These are phyloP conservation scores for Blastobotrys niveus DNA, from an alignment of 1,139 yeast genomes.

Conservation along the genomic window DNA sequence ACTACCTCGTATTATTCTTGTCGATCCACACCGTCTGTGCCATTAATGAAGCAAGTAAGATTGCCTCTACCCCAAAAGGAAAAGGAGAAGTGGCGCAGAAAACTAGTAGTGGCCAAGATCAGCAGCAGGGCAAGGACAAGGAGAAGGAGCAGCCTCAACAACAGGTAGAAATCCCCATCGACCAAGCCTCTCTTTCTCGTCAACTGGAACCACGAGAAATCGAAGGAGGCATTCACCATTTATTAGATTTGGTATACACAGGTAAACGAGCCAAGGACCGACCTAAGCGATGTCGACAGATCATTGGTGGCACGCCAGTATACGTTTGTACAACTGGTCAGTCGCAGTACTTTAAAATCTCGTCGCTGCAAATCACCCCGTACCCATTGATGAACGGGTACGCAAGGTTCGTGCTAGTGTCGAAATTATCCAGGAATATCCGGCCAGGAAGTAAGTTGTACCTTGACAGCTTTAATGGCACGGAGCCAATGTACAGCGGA, in stretches of 20 bases:
- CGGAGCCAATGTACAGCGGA: slow-evolving; percentile 21
- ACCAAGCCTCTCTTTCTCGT: not conserved
- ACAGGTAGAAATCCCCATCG: too few relatives aligned
- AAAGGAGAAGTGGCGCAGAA: too few relatives aligned
- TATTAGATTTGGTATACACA: slow-evolving; percentile 10
- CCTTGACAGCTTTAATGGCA: slow-evolving; percentile 21
- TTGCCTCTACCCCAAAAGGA: slow-evolving; percentile 3
- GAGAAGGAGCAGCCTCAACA: not conserved
- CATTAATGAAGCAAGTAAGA: slow-evolving; percentile 2
- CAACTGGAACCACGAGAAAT: not conserved
- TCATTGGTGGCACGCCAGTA: slow-evolving; percentile 6
- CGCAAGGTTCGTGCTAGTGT: slow-evolving; percentile 23
- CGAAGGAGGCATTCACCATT: slow-evolving; percentile 4
- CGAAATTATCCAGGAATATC: slow-evolving; percentile 22
- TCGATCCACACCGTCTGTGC: not conserved
- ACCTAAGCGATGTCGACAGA: slow-evolving; percentile 6
- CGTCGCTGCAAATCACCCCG: slow-evolving; percentile 20
- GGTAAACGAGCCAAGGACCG: slow-evolving; percentile 6
- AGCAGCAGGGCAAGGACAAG: too few relatives aligned
- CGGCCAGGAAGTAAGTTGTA: slow-evolving; percentile 24
- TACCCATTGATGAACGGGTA: slow-evolving; percentile 30
- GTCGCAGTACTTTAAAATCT: slow-evolving; percentile 8
- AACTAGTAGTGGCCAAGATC: too few relatives aligned
- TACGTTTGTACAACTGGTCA: slow-evolving; percentile 2
- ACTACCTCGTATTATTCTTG: too few relatives aligned